Conservation (phyloP, 306 rosid species). For the Begonia peltatifolia region DNA sequence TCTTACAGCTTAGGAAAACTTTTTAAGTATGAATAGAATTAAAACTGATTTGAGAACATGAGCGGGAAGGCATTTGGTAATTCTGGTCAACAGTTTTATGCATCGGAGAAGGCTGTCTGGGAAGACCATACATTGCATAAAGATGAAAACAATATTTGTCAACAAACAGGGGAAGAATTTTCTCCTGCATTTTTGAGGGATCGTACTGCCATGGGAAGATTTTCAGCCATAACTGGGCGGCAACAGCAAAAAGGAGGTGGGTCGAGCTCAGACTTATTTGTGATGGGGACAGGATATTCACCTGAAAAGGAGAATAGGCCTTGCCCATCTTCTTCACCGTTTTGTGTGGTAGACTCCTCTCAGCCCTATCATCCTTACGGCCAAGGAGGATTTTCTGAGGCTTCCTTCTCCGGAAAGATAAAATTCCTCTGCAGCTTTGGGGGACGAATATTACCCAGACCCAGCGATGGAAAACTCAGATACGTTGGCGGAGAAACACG, state of each 20-base stretch:
- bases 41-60: constrained; percentile 25
- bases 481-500: constrained; percentile 91
- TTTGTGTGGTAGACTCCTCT: constrained; percentile 34
- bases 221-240: constrained; percentile 28
- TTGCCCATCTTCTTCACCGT: constrained; percentile 26
- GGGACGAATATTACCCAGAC: constrained; percentile 78
- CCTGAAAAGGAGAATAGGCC: constrained; percentile 35
- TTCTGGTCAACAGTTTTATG: constrained; percentile 17
- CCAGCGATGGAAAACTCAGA: constrained; percentile 71
- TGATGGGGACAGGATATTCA: constrained; percentile 20
- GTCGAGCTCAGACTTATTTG: constrained; percentile 27
- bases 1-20: no score
- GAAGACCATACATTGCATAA: constrained; percentile 16
- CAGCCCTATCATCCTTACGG: constrained; percentile 30
- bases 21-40: no score
- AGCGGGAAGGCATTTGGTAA: constrained; percentile 36
- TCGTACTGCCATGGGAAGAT: constrained; percentile 39
- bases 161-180: constrained; percentile 88
- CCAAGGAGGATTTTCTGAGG: constrained; percentile 24
- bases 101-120: constrained; percentile 16
- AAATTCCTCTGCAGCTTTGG: constrained; percentile 92
- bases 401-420: constrained; percentile 36
- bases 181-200: constrained; percentile 64
- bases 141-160: constrained; percentile 31
- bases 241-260: constrained; percentile 25